Evolutionary conservation across 768 basidiomycete species (phyloP), one percentile per base, ranked within the genome.

Genomic region (Lentinula boryana): DNA sequence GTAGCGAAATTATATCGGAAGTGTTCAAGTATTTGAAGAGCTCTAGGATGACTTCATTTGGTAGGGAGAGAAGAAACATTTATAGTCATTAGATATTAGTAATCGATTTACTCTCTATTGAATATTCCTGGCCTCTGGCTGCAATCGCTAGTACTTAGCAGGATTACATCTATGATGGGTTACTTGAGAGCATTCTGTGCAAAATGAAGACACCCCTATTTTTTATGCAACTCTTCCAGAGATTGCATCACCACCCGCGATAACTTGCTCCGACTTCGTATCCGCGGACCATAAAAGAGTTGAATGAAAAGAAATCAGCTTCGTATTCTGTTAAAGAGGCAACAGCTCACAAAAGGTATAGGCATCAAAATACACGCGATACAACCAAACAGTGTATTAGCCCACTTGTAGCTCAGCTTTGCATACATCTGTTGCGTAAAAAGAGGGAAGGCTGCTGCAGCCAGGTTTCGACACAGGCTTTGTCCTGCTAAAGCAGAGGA

Each of bases 401-500:
- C 84, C 82, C 87, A 88, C 62, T 77, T 78, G 60, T 83, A 84
- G 15, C 76, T 80, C 35, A 90, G 75, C 0, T 68, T 72, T 2
- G 70, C 67, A 68, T 83, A 87, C 84, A 88, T 85, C 54, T 76
- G 80, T 16, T 75, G 69, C 7, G 84, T 83, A 70, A 88, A 88
- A 8, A 89, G 76, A 0, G 87, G 83, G 70, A 89, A 89, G 10
- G 74, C 76, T 12, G 76, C 76, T 0, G 75, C 83, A 0, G 76
- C 66, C 18, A 85, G 60, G 62, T 84, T 84, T 36, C 87, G 76
- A 60, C 80, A 77, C 59, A 88, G 74, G 65, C 82, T 84, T 69
- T 88, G 86, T 1, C 82, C 88, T 1, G 88, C 87, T 16, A 88
- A 72, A 10, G 87, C 87, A 0, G 85, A 87, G 0, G 85, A 87